A percentile compares a stretch with the other conserved stretches of the same genome.
These are phyloP conservation scores for Thuidium tamariscinum DNA, from an alignment of 225 moss, liverwort and hornwort genomes.

Conservation along the genomic window DNA sequence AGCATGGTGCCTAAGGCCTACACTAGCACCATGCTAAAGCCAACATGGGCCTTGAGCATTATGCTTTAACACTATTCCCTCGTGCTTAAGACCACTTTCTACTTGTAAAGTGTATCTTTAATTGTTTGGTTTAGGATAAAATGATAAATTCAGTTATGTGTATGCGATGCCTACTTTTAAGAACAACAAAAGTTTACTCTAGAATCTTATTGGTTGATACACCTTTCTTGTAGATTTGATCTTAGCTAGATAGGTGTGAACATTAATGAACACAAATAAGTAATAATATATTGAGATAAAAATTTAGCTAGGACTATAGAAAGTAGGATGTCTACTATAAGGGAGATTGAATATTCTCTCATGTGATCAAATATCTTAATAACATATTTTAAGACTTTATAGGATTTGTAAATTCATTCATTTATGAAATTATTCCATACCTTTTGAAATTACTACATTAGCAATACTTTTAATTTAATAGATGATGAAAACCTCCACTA, in stretches of 20 bases:
- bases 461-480: fast-evolving
- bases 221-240: background rate
- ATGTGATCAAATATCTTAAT: background rate
- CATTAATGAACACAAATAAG: background rate
- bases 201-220: background rate
- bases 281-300: fast-evolving
- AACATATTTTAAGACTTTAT: background rate
- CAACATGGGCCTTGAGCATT: no score
- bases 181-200: background rate
- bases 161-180: background rate
- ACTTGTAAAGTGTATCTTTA: background rate
- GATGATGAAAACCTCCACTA: fast-evolving
- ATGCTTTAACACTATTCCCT: background rate
- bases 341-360: fast-evolving
- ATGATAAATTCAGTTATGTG: no score
- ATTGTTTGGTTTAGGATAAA: no score
- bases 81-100: background rate
- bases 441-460: background rate
- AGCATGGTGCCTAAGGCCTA: no score
- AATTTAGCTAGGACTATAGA: background rate
- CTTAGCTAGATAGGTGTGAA: background rate
- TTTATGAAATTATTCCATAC: background rate
- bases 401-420: fast-evolving
- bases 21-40: no score
- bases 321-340: background rate